Base-by-base conservation (phyloP, 1,284 basidiomycete species). In the Paramarasmius palmivorus region DNA sequence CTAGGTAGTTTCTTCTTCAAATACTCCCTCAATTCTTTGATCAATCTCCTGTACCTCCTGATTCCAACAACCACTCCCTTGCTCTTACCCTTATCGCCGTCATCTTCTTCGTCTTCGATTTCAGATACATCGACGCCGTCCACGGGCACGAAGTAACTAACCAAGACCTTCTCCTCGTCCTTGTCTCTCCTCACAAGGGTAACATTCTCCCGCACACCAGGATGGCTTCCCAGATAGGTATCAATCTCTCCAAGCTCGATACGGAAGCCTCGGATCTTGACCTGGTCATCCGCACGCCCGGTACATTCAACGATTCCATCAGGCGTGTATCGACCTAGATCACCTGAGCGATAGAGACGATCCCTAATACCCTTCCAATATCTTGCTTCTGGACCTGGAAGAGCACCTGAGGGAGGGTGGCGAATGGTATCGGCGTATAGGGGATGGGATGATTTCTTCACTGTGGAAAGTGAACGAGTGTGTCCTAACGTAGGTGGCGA, bases 191-290 rank as follows among this genome's bases (percentile, higher is more conserved):
- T 79, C 23, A 99, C 95, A 46, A 99, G 81, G 1, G 97, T 99
- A 50, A 99, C 95, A 66, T 99, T 99, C 75, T 98, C 97, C 10
- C 96, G 81, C 2, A 99, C 88, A 19, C 94, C 83, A 5, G 93
- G 91, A 69, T 99, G 96, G 64, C 95, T 88, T 62, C 91, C 93
- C 37, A 99, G 84, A 73, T 98, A 89, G 1, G 93, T 98, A 70
- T 99, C 97, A 61, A 99, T 98, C 73, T 99, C 97, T 17, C 96
- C 96, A 5, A 99, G 82, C 73, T 99, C 97, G 68, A 99, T 99
- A 34, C 97, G 83, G 87, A 99, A 99, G 6, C 97, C 97, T 57
- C 97, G 92, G 70, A 99, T 99, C 78, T 99, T 99, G 75, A 99
- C 93, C 70, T 99, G 97, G 68, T 99, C 97, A 68, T 99, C 97